A percentile compares a stretch with the other conserved stretches of the same genome.
Evolutionary conservation across 2,329 filamentous ascomycete species (phyloP).

Genomic region (Stemphylium vesicarium): DNA sequence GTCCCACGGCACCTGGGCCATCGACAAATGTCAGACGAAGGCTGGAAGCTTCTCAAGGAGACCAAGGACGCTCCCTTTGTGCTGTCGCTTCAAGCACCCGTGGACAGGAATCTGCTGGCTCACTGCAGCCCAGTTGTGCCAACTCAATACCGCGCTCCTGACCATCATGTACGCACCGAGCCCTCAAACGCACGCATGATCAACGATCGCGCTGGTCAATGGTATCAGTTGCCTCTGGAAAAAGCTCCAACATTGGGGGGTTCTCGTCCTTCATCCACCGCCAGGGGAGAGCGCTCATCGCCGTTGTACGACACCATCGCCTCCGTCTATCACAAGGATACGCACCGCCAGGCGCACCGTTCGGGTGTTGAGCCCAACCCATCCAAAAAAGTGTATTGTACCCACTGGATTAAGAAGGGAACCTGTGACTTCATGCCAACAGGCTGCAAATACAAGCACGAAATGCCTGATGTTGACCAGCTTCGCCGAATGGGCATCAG

Average conservation of each 20-base stretch:
- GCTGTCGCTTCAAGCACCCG: slow-evolving; percentile 16
- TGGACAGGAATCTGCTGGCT: neutral
- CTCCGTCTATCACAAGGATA: slow-evolving; percentile 31
- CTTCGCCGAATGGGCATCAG: slow-evolving; percentile 73
- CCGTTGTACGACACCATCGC: slow-evolving; percentile 36
- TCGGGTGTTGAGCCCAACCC: slow-evolving; percentile 50
- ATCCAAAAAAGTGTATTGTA: slow-evolving; percentile 75
- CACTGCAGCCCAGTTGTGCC: neutral
- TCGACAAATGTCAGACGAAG: slow-evolving; percentile 29
- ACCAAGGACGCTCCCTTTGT: slow-evolving; percentile 14
- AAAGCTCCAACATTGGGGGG: neutral
- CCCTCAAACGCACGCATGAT: neutral
- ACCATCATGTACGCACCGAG: slow-evolving; percentile 20
- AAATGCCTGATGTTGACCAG: slow-evolving; percentile 78
- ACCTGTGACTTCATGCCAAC: slow-evolving; percentile 85
- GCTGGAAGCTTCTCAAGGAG: slow-evolving; percentile 34
- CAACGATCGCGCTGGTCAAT: neutral
- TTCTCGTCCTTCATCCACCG: neutral
- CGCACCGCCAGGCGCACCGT: slow-evolving; percentile 41
- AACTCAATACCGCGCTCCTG: slow-evolving; percentile 24
- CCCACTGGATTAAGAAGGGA: slow-evolving; percentile 87
- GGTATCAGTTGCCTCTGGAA: neutral
- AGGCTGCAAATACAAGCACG: slow-evolving; percentile 88
- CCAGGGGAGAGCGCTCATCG: neutral
- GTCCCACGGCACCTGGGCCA: slow-evolving; percentile 45